Conservation (phyloP, 75 land plant species). For the Picea sitchensis region DNA sequence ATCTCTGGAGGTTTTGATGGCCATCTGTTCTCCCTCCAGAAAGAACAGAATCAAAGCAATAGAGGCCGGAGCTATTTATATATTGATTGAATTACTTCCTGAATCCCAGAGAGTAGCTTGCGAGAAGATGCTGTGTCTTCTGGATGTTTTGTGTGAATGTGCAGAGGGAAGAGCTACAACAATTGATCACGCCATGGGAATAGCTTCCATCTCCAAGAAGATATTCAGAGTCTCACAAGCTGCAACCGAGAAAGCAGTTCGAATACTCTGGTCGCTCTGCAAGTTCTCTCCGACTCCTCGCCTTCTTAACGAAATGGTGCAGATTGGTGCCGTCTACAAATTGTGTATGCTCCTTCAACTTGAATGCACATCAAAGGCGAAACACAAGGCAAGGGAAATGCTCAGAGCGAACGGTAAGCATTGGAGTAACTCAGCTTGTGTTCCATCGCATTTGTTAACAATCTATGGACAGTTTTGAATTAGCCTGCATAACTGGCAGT, state of each 20-base stretch:
- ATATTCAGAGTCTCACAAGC: conserved; percentile 48
- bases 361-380: conserved; percentile 18
- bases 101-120: conserved; percentile 15
- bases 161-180: conserved; percentile 73
- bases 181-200: conserved; percentile 54
- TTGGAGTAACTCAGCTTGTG: conserved; percentile 47
- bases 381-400: conserved; percentile 29
- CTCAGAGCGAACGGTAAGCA: conserved; percentile 32
- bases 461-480: conserved; percentile 16
- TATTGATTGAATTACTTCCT: conserved; percentile 48
- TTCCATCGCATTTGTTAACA: conserved; percentile 15
- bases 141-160: conserved; percentile 65
- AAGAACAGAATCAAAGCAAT: conserved; percentile 43
- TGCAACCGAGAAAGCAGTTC: conserved; percentile 53
- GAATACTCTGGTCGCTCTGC: conserved; percentile 28
- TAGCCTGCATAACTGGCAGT: conserved; percentile 29
- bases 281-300: conserved; percentile 19
- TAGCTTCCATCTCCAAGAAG: conserved; percentile 55
- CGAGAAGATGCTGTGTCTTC: conserved; percentile 32
- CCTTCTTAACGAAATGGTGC: conserved; percentile 42
- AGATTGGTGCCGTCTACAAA: conserved; percentile 42
- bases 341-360: conserved; percentile 40
- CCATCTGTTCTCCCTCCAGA: conserved; percentile 26
- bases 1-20: conserved; percentile 22
- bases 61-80: conserved; percentile 50